Percentiles rank a stretch among this genome's conserved stretches.
phyloP scores from a whole-genome alignment of 106 monocot species.

The Dendrobium chrysotoxum region DNA sequence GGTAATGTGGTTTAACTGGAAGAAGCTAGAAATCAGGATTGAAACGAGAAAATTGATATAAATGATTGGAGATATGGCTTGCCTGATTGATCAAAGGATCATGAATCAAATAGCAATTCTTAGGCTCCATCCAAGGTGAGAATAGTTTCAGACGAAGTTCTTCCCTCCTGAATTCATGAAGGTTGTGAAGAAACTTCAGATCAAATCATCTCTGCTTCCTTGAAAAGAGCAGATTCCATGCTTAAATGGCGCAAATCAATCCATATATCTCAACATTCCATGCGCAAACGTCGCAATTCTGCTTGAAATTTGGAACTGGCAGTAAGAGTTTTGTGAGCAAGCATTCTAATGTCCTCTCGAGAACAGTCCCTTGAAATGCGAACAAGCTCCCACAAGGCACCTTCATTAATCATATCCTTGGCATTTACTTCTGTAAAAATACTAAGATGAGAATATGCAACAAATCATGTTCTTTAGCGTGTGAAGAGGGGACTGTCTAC shows the following conservation, averaged over 20 bases:
- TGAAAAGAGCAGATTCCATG: background rate
- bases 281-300: slow-evolving; percentile 68
- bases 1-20: background rate
- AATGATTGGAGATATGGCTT: background rate
- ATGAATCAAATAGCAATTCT: background rate
- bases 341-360: slow-evolving; percentile 75
- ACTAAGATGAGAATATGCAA: background rate
- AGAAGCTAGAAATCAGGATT: background rate
- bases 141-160: no score
- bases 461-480: background rate
- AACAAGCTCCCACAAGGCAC: slow-evolving; percentile 96
- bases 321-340: slow-evolving; percentile 74
- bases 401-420: slow-evolving; percentile 78
- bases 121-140: no score
- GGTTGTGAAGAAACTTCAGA: background rate
- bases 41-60: background rate
- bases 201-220: background rate
- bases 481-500: background rate
- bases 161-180: no score
- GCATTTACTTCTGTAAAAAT: slow-evolving; percentile 75
- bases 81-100: background rate
- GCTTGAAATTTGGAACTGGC: slow-evolving; percentile 67
- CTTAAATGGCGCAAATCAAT: background rate
- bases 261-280: slow-evolving; percentile 42
- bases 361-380: slow-evolving; percentile 94